Conservation (phyloP, 305 asterid species). For the Solanum hybrid region DNA sequence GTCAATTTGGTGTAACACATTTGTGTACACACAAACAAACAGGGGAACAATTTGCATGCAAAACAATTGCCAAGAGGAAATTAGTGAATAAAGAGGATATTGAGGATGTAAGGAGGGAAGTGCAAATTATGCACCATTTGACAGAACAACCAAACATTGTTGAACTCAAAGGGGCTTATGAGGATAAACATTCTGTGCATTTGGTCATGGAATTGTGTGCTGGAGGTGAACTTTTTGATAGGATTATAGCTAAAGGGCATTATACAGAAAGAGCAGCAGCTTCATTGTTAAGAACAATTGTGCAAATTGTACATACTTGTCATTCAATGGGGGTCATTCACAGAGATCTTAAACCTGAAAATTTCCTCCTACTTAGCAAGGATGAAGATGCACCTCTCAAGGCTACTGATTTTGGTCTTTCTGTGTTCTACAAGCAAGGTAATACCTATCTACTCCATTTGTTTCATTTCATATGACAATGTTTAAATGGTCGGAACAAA, state of each 20-base stretch:
- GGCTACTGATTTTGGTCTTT: slow-evolving; percentile 92
- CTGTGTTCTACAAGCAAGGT: slow-evolving; percentile 85
- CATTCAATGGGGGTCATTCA: slow-evolving; percentile 89
- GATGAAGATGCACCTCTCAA: slow-evolving; percentile 77
- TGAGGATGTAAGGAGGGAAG: slow-evolving; percentile 87
- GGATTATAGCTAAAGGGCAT: slow-evolving; percentile 77
- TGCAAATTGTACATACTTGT: slow-evolving; percentile 76
- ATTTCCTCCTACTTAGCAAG: slow-evolving; percentile 62
- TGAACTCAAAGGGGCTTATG: slow-evolving; percentile 74
- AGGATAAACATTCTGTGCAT: slow-evolving; percentile 80
- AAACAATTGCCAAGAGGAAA: slow-evolving; percentile 81
- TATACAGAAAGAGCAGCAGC: slow-evolving; percentile 86
- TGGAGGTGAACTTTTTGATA: slow-evolving; percentile 90
- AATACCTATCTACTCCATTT: neutral
- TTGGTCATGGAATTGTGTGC: slow-evolving; percentile 87
- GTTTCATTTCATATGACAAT: neutral
- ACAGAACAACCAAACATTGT: slow-evolving; percentile 77
- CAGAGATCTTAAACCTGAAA: slow-evolving; percentile 86
- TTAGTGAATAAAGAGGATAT: slow-evolving; percentile 73
- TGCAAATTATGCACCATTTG: slow-evolving; percentile 82
- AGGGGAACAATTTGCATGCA: slow-evolving; percentile 77
- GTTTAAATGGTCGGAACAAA: neutral
- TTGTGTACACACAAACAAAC: slow-evolving; percentile 64
- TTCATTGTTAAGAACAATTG: slow-evolving; percentile 67
- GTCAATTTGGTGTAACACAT: slow-evolving; percentile 77